Conservation (phyloP, 176 grass and related monocot species). For the Pontederia crassipes region DNA sequence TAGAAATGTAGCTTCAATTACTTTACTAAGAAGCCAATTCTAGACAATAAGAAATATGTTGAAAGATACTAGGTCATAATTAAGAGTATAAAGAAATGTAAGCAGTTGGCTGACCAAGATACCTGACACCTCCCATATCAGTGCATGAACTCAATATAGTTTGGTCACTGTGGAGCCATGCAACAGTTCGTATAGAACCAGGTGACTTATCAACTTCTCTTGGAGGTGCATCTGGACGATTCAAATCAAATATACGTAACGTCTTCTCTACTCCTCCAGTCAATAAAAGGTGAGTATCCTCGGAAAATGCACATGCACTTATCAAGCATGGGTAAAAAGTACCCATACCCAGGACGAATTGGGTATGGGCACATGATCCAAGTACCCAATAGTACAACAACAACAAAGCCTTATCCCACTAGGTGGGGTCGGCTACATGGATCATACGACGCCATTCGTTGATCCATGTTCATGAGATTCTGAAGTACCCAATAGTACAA, state of each 20-base stretch:
- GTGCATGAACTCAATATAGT: slow-evolving; percentile 91
- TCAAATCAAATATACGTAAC: slow-evolving; percentile 87
- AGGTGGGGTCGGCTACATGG: too few relatives aligned
- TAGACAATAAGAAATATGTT: background rate
- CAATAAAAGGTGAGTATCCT: slow-evolving; percentile 86
- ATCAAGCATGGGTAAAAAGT: too few relatives aligned
- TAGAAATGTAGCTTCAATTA: too few relatives aligned
- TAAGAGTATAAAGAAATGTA: background rate
- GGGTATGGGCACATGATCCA: too few relatives aligned
- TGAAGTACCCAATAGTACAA: too few relatives aligned
- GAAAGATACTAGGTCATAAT: background rate
- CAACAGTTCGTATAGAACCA: slow-evolving; percentile 66
- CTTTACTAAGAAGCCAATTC: background rate
- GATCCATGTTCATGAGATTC: too few relatives aligned
- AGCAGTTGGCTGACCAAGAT: background rate
- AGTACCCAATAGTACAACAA: too few relatives aligned
- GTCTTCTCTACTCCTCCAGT: slow-evolving; percentile 95
- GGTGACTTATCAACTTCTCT: slow-evolving; percentile 93
- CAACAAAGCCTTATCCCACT: too few relatives aligned
- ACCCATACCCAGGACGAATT: too few relatives aligned
- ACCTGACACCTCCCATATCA: slow-evolving; percentile 96
- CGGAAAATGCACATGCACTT: too few relatives aligned
- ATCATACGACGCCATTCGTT: too few relatives aligned
- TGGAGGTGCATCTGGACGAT: slow-evolving; percentile 81
- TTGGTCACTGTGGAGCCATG: slow-evolving; percentile 95